Evolutionary conservation across 2,329 filamentous ascomycete species (phyloP).

Genomic region (Cercospora janseana): DNA sequence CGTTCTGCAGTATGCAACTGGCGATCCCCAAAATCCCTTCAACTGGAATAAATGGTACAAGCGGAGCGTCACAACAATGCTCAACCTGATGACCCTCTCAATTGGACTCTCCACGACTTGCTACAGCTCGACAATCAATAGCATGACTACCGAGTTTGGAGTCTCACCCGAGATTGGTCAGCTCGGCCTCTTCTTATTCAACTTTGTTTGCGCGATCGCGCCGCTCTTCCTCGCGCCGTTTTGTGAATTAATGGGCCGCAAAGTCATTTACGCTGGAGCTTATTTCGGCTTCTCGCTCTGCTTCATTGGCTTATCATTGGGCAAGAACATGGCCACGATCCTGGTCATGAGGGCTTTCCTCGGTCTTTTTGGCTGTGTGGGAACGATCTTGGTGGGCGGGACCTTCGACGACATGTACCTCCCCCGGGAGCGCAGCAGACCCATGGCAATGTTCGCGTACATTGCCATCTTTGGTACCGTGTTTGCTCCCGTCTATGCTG

Average conservation of each 20-base stretch:
- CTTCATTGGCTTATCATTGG: conserved; percentile 51
- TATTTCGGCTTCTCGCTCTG: conserved; percentile 49
- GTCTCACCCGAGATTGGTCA: conserved; percentile 47
- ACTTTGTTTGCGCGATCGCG: conserved; percentile 50
- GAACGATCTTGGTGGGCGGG: conserved; percentile 52
- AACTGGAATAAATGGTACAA: conserved; percentile 49
- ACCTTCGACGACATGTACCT: conserved; percentile 53
- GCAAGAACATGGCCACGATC: conserved; percentile 51
- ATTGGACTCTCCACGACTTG: conserved; percentile 56
- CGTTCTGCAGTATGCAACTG: conserved; percentile 48
- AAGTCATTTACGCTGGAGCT: conserved; percentile 48
- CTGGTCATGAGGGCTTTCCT: conserved; percentile 49
- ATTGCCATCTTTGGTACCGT: conserved; percentile 54
- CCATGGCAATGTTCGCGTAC: conserved; percentile 52
- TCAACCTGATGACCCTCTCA: conserved; percentile 55
- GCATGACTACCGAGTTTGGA: conserved; percentile 49
- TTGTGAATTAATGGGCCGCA: conserved; percentile 51
- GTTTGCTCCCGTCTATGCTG: conserved; percentile 54
- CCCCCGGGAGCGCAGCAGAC: conserved; percentile 46
- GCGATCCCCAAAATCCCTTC: conserved; percentile 53
- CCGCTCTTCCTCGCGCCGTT: conserved; percentile 52
- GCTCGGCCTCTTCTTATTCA: conserved; percentile 52
- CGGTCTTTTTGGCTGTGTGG: conserved; percentile 52
- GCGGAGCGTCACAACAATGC: conserved; percentile 47
- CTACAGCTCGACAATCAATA: conserved; percentile 51